phyloP scores from a whole-genome alignment of 495 filamentous ascomycete species.

The Xylaria intraflava region DNA sequence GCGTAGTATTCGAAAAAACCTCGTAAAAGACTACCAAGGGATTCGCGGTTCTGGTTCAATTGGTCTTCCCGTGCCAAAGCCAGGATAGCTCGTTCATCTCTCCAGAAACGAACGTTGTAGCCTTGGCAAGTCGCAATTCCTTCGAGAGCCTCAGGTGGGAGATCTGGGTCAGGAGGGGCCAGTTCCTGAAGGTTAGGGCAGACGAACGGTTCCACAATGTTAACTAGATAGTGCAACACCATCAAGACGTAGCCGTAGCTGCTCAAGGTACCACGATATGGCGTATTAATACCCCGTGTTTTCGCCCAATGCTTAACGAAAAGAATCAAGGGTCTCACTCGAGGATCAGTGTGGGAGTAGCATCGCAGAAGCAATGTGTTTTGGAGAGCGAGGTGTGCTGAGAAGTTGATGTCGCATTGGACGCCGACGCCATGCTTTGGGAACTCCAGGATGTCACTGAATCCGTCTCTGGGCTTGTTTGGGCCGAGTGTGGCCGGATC shows the following conservation, averaged over 20 bases:
- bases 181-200: constrained; percentile 66
- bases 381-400: constrained; percentile 66
- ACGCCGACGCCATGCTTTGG: constrained; percentile 63
- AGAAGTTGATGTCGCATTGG: constrained; percentile 81
- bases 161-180: constrained; percentile 35
- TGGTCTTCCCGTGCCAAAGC: constrained; percentile 41
- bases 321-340: constrained; percentile 66
- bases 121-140: constrained; percentile 46
- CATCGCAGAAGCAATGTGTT: constrained; percentile 73
- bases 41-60: constrained; percentile 53
- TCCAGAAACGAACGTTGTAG: constrained; percentile 59
- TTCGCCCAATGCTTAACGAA: constrained; percentile 86
- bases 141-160: constrained; percentile 34
- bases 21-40: constrained; percentile 57
- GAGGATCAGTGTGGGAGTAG: constrained; percentile 65
- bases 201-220: constrained; percentile 69
- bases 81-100: constrained; percentile 56
- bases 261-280: constrained; percentile 75
- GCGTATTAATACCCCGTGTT: constrained; percentile 67
- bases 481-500: constrained; percentile 36
- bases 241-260: constrained; percentile 88
- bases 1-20: constrained; percentile 83
- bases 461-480: constrained; percentile 44
- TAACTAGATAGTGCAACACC: constrained; percentile 85
- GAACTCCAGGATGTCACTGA: constrained; percentile 58